These are phyloP conservation scores for Salix purpurea DNA, from an alignment of 345 rosid species.

Conservation along the genomic window DNA sequence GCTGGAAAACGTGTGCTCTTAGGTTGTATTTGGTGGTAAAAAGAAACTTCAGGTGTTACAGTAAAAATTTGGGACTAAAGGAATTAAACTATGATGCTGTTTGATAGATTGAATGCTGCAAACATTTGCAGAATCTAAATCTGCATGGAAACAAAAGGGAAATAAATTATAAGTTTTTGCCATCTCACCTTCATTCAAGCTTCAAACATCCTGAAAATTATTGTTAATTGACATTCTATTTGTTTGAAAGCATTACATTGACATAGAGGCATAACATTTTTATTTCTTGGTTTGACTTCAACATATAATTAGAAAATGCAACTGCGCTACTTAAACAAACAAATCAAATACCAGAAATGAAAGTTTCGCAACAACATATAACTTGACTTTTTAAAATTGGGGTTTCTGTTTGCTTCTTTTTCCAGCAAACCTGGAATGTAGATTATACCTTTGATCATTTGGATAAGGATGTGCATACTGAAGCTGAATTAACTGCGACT, in stretches of 20 bases:
- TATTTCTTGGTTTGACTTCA: neutral
- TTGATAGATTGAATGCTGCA: constrained; percentile 2
- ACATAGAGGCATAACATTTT: neutral
- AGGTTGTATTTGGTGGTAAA: neutral
- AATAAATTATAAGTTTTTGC: neutral
- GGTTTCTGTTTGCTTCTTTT: no score
- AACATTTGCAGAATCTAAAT: neutral
- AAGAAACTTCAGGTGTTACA: no score
- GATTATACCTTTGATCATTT: no score
- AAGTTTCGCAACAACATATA: no score
- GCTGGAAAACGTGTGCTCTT: neutral
- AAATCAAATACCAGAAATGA: neutral
- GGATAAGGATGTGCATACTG: no score
- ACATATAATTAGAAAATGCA: neutral
- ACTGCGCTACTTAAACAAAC: neutral
- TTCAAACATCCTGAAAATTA: neutral
- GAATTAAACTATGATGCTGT: neutral
- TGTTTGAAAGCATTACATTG: neutral
- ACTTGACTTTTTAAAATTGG: no score
- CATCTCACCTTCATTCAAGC: neutral
- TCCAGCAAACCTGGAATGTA: no score
- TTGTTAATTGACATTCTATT: neutral
- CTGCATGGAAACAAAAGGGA: neutral
- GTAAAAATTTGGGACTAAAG: neutral
- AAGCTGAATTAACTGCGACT: no score